These are phyloP conservation scores for Calocybe indica DNA, from an alignment of 768 basidiomycete genomes.

Conservation along the genomic window DNA sequence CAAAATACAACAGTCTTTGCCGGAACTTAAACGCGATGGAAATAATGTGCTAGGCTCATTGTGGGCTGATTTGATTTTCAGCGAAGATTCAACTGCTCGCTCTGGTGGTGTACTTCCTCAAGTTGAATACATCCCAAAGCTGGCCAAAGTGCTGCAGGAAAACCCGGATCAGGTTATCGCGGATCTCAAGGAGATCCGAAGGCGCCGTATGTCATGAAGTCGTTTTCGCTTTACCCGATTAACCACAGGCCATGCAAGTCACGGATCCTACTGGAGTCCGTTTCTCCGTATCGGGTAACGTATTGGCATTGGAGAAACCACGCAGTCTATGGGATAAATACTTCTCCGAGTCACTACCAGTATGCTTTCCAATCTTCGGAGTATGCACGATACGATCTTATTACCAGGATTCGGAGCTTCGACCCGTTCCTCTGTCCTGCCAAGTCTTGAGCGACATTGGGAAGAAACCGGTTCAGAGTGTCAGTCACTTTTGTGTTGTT, in stretches of 20 bases:
- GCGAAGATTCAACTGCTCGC: conserved; percentile 63
- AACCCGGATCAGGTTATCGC: conserved; percentile 65
- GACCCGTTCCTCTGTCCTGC: conserved; percentile 58
- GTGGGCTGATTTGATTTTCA: conserved; percentile 59
- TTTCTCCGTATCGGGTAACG: conserved; percentile 87
- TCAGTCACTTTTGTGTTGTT: conserved; percentile 18
- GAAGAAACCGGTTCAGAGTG: conserved; percentile 65
- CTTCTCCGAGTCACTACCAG: conserved; percentile 58
- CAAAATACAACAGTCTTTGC: conserved; percentile 85
- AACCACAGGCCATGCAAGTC: conserved; percentile 41
- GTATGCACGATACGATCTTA: conserved; percentile 2
- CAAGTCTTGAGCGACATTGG: conserved; percentile 76
- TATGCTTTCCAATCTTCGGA: conserved; percentile 21
- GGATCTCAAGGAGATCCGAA: conserved; percentile 71
- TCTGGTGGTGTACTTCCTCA: conserved; percentile 66
- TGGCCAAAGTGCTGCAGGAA: conserved; percentile 67
- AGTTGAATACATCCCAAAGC: conserved; percentile 72
- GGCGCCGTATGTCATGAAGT: conserved; percentile 42
- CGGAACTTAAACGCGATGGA: conserved; percentile 88
- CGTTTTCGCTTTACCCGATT: not conserved
- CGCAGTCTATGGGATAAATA: conserved; percentile 68
- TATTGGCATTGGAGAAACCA: conserved; percentile 65
- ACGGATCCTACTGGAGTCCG: conserved; percentile 78
- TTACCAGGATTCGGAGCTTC: conserved; percentile 44
- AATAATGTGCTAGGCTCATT: conserved; percentile 71